A percentile compares a stretch with the other conserved stretches of the same genome.
phyloP scores from a whole-genome alignment of 2,329 filamentous ascomycete species.

The Monosporascus sp. region DNA sequence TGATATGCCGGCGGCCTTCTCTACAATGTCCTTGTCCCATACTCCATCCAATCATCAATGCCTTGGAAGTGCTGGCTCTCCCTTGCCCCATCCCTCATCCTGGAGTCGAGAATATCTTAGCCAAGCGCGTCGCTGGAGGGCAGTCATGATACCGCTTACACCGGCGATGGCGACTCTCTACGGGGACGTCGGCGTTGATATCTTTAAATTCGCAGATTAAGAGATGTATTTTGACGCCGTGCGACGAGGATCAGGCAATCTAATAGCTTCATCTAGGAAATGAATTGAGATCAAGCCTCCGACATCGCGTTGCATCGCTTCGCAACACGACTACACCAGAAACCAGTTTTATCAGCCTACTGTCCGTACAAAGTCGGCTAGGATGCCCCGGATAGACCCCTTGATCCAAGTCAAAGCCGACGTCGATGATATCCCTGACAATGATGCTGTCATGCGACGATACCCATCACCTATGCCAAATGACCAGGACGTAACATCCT shows the following conservation, averaged over 20 bases:
- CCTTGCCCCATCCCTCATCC: too few species aligned
- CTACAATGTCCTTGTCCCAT: too few species aligned
- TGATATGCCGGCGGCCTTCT: too few species aligned
- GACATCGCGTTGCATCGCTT: background rate
- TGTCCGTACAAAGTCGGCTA: background rate
- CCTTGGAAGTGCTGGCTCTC: too few species aligned
- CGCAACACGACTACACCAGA: background rate
- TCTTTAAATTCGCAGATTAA: background rate
- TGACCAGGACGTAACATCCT: constrained; percentile 35
- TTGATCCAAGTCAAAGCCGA: constrained; percentile 19
- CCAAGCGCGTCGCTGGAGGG: too few species aligned
- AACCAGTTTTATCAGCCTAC: background rate
- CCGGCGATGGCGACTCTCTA: too few species aligned
- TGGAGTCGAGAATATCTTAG: too few species aligned
- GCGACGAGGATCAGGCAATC: background rate
- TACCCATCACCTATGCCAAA: constrained; percentile 44
- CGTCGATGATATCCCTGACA: constrained; percentile 5
- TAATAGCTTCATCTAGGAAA: background rate
- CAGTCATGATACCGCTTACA: too few species aligned
- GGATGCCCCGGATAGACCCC: constrained; percentile 24
- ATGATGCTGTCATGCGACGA: constrained; percentile 28
- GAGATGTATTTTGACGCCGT: background rate
- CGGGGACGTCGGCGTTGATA: too few species aligned
- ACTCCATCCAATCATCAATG: too few species aligned
- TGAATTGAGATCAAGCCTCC: background rate